Conservation (phyloP, 371 early-diverging fungal genomes). For the Rhizomucor pusillus region DNA sequence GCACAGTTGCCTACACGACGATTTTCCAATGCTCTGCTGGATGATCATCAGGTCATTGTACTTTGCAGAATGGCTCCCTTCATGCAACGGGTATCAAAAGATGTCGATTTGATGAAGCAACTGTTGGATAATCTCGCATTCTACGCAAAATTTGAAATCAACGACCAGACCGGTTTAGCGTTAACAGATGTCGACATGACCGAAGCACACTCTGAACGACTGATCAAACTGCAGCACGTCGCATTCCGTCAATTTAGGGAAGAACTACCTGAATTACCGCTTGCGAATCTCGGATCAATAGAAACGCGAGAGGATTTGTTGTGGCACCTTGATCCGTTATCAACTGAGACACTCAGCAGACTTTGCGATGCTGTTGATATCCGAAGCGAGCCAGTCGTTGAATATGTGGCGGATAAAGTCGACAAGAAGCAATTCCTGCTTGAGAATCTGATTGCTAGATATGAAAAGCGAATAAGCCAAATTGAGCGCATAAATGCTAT, state of each 20-base stretch:
- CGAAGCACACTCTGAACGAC: constrained; percentile 53
- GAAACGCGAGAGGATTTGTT: constrained; percentile 51
- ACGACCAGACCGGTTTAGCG: constrained; percentile 78
- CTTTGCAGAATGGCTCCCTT: constrained; percentile 58
- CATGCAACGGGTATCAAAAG: constrained; percentile 39
- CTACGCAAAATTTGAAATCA: constrained; percentile 78
- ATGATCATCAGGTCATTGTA: constrained; percentile 77
- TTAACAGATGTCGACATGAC: constrained; percentile 67
- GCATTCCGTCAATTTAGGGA: constrained; percentile 67
- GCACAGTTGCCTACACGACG: constrained; percentile 91
- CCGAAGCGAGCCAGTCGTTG: constrained; percentile 37
- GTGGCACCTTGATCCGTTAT: constrained; percentile 56
- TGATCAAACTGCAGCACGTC: constrained; percentile 68
- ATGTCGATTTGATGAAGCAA: constrained; percentile 53
- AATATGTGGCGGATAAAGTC: constrained; percentile 17
- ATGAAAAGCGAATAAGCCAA: constrained; percentile 63
- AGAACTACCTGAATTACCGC: constrained; percentile 67
- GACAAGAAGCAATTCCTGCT: constrained; percentile 47
- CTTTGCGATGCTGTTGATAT: constrained; percentile 61
- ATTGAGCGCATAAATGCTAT: constrained; percentile 65
- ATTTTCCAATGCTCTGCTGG: constrained; percentile 75
- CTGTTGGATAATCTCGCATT: constrained; percentile 64
- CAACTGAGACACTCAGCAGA: constrained; percentile 37
- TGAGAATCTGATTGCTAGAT: constrained; percentile 56
- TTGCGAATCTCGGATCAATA: constrained; percentile 71